A percentile compares a stretch with the other conserved stretches of the same genome.
phyloP scores from a whole-genome alignment of 306 rosid genomes.

The Quercus mongolica region DNA sequence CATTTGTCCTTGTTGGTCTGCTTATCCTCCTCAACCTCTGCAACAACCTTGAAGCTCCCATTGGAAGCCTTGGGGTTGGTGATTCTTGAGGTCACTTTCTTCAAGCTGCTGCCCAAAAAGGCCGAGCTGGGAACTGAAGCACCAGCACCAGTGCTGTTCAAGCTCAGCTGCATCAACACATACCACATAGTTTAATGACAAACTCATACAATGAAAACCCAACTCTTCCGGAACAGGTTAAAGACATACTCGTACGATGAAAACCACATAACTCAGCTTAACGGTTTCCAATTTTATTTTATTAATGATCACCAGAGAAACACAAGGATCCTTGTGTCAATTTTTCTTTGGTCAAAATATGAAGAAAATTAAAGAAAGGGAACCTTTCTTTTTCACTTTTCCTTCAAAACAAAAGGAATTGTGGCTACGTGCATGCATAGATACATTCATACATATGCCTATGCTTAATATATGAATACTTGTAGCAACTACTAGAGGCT shows the following conservation, averaged over 20 bases:
- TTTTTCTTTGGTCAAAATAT: background rate
- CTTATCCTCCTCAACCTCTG: conserved; percentile 39
- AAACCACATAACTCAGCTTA: background rate
- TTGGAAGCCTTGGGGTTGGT: conserved; percentile 39
- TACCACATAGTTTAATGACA: background rate
- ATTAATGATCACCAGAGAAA: background rate
- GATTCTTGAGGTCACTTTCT: conserved; percentile 59
- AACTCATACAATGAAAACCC: background rate
- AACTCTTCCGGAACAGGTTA: background rate
- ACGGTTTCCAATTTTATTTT: background rate
- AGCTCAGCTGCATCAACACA: conserved; percentile 54
- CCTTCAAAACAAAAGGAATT: background rate
- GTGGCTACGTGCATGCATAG: background rate
- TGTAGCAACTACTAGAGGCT: too few species aligned
- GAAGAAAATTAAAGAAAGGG: background rate
- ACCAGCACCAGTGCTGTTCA: conserved; percentile 55
- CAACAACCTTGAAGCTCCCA: conserved; percentile 54
- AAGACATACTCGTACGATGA: background rate
- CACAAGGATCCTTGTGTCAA: background rate
- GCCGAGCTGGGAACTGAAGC: conserved; percentile 58
- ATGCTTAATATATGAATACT: background rate
- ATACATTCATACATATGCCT: background rate
- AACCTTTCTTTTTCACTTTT: background rate
- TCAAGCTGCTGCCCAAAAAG: conserved; percentile 76
- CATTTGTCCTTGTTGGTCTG: conserved; percentile 70